Base-by-base conservation (phyloP, 2,329 filamentous ascomycete species). In the Ploettnerulaceae sp. region DNA sequence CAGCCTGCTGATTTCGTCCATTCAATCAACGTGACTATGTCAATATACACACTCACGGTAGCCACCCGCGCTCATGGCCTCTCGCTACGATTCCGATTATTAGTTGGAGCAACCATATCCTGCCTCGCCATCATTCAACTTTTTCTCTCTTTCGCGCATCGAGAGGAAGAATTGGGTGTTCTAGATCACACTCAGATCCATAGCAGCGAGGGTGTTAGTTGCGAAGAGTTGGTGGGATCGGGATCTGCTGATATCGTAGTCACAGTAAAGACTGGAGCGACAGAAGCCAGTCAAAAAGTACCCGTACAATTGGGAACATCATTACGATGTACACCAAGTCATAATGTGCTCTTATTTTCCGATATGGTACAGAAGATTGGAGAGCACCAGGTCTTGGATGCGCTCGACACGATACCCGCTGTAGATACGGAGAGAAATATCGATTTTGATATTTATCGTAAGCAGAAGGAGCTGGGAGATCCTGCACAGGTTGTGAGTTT, bases 201-300 rank as follows among this genome's bases (percentile, higher is more conserved):
- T n/a, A n/a, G n/a, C n/a, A n/a, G 26, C 26, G 26, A 29, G 8
- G 39, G 34, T 34, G 21, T 9, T n/a, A 14, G 39, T 4, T 24
- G 39, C n/a, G 28, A 29, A 18, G 29, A 18, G 4, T 12, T 33
- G 29, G 32, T 25, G 20, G 11, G 15, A 5, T 33, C 25, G 9
- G 20, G 28, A 12, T 12, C 17, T n/a, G 14, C 11, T n/a, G 20
- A n/a, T 3, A 17, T 53, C n/a, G 44, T 53, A 7, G 64, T 79
- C 18, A 63, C 79, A 39, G 62, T 79, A 45, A 79, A 79, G 62
- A 79, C 77, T 5, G 76, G 76, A 28, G 74, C 76, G 2, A 75
- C 71, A 15, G 75, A 79, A 57, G 63, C 72, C 9, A 74, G 69
- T 48, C 64, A 69, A 26, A 72, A 69, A 35, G 59, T 80, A 2